phyloP scores from a whole-genome alignment of 305 asterid genomes.

The Solanum chacoense region DNA sequence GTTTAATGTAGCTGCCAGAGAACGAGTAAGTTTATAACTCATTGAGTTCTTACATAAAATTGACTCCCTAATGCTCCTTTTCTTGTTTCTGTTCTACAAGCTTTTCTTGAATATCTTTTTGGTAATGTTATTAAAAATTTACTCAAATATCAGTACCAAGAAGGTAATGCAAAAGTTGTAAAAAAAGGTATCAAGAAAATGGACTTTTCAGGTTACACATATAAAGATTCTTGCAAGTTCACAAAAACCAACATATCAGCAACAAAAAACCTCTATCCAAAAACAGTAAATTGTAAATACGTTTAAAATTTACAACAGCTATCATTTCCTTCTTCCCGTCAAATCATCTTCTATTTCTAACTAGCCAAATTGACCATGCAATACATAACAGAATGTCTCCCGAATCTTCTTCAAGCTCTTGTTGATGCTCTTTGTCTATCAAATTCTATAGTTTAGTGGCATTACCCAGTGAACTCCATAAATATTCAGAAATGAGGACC shows the following conservation, averaged over 20 bases:
- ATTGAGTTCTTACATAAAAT: neutral
- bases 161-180: neutral
- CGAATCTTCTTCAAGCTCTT: neutral
- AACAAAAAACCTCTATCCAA: neutral
- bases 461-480: neutral
- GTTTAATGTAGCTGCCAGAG: slow-evolving; percentile 68
- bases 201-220: neutral
- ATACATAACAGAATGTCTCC: neutral
- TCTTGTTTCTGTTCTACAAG: neutral
- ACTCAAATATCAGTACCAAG: neutral
- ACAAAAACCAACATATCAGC: neutral
- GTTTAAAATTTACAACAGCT: neutral
- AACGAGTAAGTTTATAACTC: slow-evolving; percentile 21
- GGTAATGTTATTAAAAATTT: neutral
- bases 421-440: neutral
- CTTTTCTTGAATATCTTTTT: neutral
- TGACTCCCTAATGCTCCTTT: neutral
- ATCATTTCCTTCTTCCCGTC: neutral
- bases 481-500: neutral
- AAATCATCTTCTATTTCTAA: neutral
- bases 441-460: neutral
- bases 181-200: neutral
- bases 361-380: neutral
- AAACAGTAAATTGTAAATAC: neutral
- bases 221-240: neutral